These are phyloP conservation scores for Colletotrichum trifolii DNA, from an alignment of 2,329 filamentous ascomycete species.

Conservation along the genomic window DNA sequence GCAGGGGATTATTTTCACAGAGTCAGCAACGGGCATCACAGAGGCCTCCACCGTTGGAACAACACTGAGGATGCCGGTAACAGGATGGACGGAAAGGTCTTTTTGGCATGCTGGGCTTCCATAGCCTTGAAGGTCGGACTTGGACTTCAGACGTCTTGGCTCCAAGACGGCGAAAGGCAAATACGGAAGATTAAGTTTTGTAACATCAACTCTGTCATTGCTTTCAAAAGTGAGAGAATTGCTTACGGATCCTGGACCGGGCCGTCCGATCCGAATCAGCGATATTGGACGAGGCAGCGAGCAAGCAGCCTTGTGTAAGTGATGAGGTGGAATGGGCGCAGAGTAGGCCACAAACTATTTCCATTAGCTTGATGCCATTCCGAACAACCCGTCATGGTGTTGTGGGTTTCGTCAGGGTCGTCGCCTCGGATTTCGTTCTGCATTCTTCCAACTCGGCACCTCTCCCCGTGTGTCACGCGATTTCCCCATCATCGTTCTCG, in stretches of 20 bases:
- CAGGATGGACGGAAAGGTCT: too few relatives aligned
- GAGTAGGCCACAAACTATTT: neutral
- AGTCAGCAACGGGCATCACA: constrained; percentile 3
- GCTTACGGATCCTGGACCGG: constrained; percentile 1
- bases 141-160: constrained; percentile 5
- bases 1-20: constrained; percentile 2
- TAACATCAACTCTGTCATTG: constrained; percentile 11
- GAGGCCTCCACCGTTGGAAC: neutral
- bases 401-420: too few relatives aligned
- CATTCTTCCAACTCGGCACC: too few relatives aligned
- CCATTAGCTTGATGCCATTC: too few relatives aligned
- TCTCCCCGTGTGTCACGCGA: too few relatives aligned
- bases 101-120: constrained; percentile 7
- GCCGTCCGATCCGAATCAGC: neutral
- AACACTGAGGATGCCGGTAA: too few relatives aligned
- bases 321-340: neutral
- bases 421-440: too few relatives aligned
- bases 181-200: constrained; percentile 7
- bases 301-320: neutral
- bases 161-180: constrained; percentile 5
- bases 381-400: too few relatives aligned
- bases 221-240: constrained; percentile 1
- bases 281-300: neutral
- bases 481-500: too few relatives aligned
- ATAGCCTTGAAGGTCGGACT: neutral